Base-by-base conservation (phyloP, 2,329 filamentous ascomycete genomes). In the Dothideomycetes sp. region DNA sequence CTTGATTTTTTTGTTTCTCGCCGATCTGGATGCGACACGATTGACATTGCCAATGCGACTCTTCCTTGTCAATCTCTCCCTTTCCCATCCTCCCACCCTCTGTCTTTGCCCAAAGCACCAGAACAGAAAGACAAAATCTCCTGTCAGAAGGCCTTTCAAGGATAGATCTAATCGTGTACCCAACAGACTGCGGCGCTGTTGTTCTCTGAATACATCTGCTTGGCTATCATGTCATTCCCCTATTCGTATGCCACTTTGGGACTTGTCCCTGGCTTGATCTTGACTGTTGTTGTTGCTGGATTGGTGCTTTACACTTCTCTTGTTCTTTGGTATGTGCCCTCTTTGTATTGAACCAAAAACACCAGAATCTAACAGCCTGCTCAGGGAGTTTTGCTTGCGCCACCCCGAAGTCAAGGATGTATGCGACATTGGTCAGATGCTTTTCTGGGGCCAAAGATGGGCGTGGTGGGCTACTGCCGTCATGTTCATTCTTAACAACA, bases 401-500 rank as follows among this genome's bases (percentile, higher is more conserved):
- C 86, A 95, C 56, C 88, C 88, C 1, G 85, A 95, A 59, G 80
- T 94, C 45, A 80, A 86, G 51, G 88, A 95, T 65, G 84, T 94
- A 11, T 94, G 87, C 58, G 88, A 95, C 58, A 84, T 95, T 56
- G 88, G 87, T n/a, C 85, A 94, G 61, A 88, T 88, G 73, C 75
- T 95, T 16, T 94, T 94, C 64, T 93, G 82, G 80, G 80, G 82
- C 49, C 79, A 84, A 60, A 77, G 74, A 45, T 84, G 81, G 75
- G 77, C 71, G 2, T 80, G 76, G 67, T 78, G 69, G 48, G 64
- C 71, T 41, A 80, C 77, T 1, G 87, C 85, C 1, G 65, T 85
- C 58, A 94, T 94, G 83, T 95, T 95, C 61, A 65, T 94, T 32
- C 62, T 94, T 47, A 95, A 95, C 72, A 95, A 94, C 59, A 94